Evolutionary conservation across 148 eudicot species (phyloP).

Genomic region (Limonium bicolor): DNA sequence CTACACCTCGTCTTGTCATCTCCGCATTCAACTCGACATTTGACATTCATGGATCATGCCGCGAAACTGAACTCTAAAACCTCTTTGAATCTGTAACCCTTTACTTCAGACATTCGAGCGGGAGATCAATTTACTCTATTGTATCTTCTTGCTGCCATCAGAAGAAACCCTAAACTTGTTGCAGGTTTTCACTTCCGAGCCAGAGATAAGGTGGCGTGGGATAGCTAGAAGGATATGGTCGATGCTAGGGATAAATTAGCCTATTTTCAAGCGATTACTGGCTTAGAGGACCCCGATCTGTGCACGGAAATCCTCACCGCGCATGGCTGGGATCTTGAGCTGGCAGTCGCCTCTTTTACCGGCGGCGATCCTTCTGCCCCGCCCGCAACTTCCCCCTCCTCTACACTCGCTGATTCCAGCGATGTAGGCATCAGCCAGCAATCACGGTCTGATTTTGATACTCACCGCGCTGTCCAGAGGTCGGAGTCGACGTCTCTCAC

Average conservation of each 20-base stretch:
- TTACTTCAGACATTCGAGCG: no score
- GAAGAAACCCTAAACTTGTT: no score
- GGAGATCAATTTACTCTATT: no score
- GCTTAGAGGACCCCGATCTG: constrained; percentile 67
- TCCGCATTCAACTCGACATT: no score
- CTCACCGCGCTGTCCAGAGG: constrained; percentile 4
- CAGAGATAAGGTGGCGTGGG: no score
- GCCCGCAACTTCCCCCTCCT: constrained; percentile 2
- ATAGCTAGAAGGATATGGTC: constrained; percentile 45
- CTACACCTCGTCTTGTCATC: no score
- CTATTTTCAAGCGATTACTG: constrained; percentile 84
- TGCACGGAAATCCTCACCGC: constrained; percentile 86
- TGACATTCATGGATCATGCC: no score
- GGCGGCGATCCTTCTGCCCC: constrained; percentile 9
- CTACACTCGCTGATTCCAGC: not conserved
- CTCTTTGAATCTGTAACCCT: no score
- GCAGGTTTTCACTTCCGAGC: no score
- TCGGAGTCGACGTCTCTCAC: constrained; percentile 18
- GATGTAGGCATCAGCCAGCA: constrained; percentile 10
- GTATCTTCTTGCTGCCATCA: no score
- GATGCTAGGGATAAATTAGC: constrained; percentile 57
- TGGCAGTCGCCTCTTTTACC: constrained; percentile 64
- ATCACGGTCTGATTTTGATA: constrained; percentile 1
- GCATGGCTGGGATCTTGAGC: constrained; percentile 89
- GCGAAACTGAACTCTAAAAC: no score